Evolutionary conservation across 495 filamentous ascomycete genomes (phyloP).

Genomic region (Podospora appendiculata): DNA sequence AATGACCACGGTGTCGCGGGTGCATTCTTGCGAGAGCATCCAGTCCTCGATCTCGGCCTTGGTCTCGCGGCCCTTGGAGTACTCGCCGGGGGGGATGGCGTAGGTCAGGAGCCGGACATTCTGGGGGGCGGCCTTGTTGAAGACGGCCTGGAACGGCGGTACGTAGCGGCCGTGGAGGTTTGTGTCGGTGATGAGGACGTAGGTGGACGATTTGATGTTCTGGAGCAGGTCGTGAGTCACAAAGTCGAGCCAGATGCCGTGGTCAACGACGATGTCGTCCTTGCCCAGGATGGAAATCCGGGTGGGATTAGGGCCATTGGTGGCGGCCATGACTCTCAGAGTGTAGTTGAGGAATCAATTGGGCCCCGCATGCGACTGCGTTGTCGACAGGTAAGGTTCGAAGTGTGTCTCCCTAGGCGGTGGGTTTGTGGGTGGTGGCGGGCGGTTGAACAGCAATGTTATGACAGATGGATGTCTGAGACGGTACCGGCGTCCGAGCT

Average conservation of each 20-base stretch:
- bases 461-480: too few relatives aligned
- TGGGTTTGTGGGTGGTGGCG: background rate
- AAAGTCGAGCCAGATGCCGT: slow-evolving; percentile 79
- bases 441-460: background rate
- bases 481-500: too few relatives aligned
- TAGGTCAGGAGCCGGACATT: slow-evolving; percentile 74
- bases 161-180: slow-evolving; percentile 81
- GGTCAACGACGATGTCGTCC: slow-evolving; percentile 85
- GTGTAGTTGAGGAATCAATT: slow-evolving; percentile 12
- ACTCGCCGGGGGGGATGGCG: slow-evolving; percentile 83
- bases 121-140: slow-evolving; percentile 48
- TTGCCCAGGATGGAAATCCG: slow-evolving; percentile 46
- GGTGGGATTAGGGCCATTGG: slow-evolving; percentile 32
- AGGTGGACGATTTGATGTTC: slow-evolving; percentile 75
- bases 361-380: slow-evolving; percentile 15
- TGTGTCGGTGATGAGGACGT: slow-evolving; percentile 92
- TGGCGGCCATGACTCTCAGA: slow-evolving; percentile 16
- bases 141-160: slow-evolving; percentile 63
- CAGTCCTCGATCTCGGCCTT: slow-evolving; percentile 96
- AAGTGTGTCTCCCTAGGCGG: background rate
- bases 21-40: slow-evolving; percentile 88
- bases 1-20: slow-evolving; percentile 88
- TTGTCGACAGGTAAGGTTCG: background rate
- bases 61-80: slow-evolving; percentile 83
- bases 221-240: slow-evolving; percentile 75